Conservation (phyloP, 1,284 basidiomycete species). For the Pseudozyma thailandica region DNA sequence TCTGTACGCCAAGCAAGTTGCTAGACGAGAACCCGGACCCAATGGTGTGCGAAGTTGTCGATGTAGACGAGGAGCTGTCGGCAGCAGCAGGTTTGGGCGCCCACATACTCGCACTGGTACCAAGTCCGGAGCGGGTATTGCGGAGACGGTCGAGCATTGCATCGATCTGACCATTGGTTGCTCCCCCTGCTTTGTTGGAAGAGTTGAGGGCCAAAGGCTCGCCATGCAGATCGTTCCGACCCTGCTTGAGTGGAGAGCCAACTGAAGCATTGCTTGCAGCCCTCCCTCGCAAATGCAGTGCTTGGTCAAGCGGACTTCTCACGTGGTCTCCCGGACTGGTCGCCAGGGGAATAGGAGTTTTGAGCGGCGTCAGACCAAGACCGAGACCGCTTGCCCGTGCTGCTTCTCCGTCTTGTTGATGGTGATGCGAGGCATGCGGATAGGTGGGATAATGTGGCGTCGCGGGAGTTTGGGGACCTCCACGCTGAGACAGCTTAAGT, state of each 20-base stretch:
- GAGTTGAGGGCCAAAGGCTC: slow-evolving; percentile 31
- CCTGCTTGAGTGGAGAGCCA: slow-evolving; percentile 33
- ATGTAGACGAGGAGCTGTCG: slow-evolving; percentile 7
- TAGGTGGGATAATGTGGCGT: slow-evolving; percentile 42
- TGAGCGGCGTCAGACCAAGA: slow-evolving; percentile 45
- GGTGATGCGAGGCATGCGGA: slow-evolving; percentile 11
- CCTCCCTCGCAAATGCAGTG: slow-evolving; percentile 30
- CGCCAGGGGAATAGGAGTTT: slow-evolving; percentile 31
- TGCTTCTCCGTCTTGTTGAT: slow-evolving; percentile 27
- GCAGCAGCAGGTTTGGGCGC: slow-evolving; percentile 31
- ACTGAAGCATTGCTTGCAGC: slow-evolving; percentile 26
- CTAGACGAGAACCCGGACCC: slow-evolving; percentile 21
- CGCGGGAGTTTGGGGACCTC: slow-evolving; percentile 45
- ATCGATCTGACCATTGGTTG: slow-evolving; percentile 32
- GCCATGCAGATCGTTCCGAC: slow-evolving; percentile 18
- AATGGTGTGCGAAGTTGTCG: slow-evolving; percentile 20
- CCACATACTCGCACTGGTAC: slow-evolving; percentile 49
- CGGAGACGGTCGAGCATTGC: slow-evolving; percentile 47
- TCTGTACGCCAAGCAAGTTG: slow-evolving; percentile 38
- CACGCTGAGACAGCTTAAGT: slow-evolving; percentile 51
- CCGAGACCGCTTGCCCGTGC: slow-evolving; percentile 42
- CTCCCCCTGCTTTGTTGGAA: slow-evolving; percentile 2
- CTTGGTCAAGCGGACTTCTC: slow-evolving; percentile 31
- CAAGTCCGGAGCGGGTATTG: slow-evolving; percentile 34
- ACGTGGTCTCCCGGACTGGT: slow-evolving; percentile 28